Percentiles rank a stretch among this genome's conserved stretches.
phyloP scores from a whole-genome alignment of 2,329 filamentous ascomycete genomes.

The Allantophomopsis cytisporea region DNA sequence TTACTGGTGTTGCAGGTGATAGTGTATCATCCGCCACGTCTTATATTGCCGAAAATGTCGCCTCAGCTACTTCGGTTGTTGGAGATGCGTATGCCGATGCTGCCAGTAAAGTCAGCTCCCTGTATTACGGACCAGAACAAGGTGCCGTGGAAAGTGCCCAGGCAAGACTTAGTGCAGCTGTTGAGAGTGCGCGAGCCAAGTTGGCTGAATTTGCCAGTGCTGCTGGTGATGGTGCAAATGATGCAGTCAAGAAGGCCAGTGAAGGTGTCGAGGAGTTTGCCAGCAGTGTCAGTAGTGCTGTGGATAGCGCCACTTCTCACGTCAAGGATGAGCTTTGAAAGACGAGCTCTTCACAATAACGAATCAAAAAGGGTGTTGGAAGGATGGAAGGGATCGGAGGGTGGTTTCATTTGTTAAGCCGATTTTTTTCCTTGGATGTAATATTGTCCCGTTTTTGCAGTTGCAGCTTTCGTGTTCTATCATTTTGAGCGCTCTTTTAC shows the following conservation, averaged over 20 bases:
- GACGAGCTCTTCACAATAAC: not conserved
- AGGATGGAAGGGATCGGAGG: no score
- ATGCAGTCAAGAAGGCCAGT: slow-evolving; percentile 21
- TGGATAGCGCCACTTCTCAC: slow-evolving; percentile 24
- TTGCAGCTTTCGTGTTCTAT: no score
- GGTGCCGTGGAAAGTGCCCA: slow-evolving; percentile 16
- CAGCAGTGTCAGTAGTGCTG: slow-evolving; percentile 27
- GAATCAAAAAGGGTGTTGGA: no score
- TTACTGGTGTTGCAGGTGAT: slow-evolving; percentile 13
- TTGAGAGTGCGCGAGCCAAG: slow-evolving; percentile 14
- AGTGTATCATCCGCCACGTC: slow-evolving; percentile 9
- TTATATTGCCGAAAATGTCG: slow-evolving; percentile 7
- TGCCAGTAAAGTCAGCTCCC: slow-evolving; percentile 5
- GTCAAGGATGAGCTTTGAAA: slow-evolving; percentile 37
- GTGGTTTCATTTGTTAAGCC: no score
- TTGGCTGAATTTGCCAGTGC: slow-evolving; percentile 12
- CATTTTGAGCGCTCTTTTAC: no score
- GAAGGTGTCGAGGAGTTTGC: slow-evolving; percentile 29
- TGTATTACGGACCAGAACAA: slow-evolving; percentile 13
- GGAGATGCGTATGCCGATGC: slow-evolving; percentile 5
- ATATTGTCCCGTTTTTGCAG: no score
- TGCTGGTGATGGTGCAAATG: slow-evolving; percentile 18
- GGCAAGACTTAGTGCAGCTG: slow-evolving; percentile 11
- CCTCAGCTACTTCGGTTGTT: slow-evolving; percentile 7
- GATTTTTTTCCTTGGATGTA: no score